Percentiles rank a stretch among this genome's conserved stretches.
phyloP scores from a whole-genome alignment of 1,139 yeast genomes.

The Candida sojae region DNA sequence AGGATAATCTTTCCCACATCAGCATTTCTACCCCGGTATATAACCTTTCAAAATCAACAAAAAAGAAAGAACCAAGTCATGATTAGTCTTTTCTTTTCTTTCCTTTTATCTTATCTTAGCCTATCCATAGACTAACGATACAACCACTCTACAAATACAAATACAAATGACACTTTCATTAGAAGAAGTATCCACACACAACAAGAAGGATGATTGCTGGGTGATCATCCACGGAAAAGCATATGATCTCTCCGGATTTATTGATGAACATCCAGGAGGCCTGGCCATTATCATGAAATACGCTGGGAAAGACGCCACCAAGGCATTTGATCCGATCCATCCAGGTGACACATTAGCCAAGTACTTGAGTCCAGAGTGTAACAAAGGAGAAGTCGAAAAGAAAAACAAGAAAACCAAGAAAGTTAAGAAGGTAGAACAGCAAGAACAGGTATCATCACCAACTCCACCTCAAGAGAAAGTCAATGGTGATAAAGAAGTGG shows the following conservation, averaged over 20 bases:
- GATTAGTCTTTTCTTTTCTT: too few relatives aligned
- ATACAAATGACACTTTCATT: constrained; percentile 19
- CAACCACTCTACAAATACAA: background rate
- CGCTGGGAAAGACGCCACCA: constrained; percentile 63
- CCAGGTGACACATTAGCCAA: constrained; percentile 72
- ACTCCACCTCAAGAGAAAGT: background rate
- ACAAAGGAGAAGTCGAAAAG: constrained; percentile 35
- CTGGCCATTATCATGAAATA: constrained; percentile 50
- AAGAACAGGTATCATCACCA: constrained; percentile 3
- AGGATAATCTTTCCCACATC: background rate
- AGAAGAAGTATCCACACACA: constrained; percentile 41
- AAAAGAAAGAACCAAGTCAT: background rate
- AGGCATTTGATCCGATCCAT: constrained; percentile 73
- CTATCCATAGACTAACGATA: background rate
- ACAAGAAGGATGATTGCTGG: constrained; percentile 51
- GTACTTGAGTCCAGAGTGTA: constrained; percentile 35
- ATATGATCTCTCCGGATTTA: constrained; percentile 51
- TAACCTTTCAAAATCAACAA: too few relatives aligned
- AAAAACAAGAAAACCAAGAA: constrained; percentile 13
- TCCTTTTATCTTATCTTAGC: too few relatives aligned
- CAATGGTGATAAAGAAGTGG: constrained; percentile 17
- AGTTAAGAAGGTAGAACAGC: constrained; percentile 2
- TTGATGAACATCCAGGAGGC: constrained; percentile 58
- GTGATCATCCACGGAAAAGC: constrained; percentile 54
- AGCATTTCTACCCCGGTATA: background rate